Conservation (phyloP, 2,329 filamentous ascomycete genomes). For the Aspergillus phoenicis region DNA sequence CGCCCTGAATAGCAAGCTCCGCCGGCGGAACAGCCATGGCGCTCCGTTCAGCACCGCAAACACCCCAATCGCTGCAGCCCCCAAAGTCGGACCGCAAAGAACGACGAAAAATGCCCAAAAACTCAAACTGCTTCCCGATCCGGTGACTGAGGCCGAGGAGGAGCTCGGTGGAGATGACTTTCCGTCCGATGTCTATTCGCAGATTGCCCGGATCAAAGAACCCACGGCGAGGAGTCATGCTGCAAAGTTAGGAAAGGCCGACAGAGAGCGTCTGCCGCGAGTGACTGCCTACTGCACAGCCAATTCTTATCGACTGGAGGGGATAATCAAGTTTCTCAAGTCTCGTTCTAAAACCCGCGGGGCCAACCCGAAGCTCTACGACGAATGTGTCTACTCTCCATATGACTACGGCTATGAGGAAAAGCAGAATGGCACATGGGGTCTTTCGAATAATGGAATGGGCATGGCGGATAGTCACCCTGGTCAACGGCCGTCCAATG, state of each 20-base stretch:
- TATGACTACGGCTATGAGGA: conserved; percentile 72
- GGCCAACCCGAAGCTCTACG: conserved; percentile 86
- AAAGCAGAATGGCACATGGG: conserved; percentile 35
- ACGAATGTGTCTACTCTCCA: conserved; percentile 96
- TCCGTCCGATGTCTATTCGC: conserved; percentile 92
- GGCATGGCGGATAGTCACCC: conserved; percentile 30
- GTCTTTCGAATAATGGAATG: conserved; percentile 39
- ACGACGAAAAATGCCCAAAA: conserved; percentile 97
- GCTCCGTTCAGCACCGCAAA: conserved; percentile 51
- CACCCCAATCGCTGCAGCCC: conserved; percentile 44
- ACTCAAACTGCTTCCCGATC: conserved; percentile 92
- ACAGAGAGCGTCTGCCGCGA: conserved; percentile 80
- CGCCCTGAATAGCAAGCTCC: conserved; percentile 82
- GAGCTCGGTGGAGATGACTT: conserved; percentile 83
- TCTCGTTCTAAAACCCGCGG: conserved; percentile 75
- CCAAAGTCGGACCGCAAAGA: conserved; percentile 89
- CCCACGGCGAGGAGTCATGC: conserved; percentile 90
- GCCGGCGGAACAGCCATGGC: conserved; percentile 81
- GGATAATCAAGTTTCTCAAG: conserved; percentile 87
- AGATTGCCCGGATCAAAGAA: conserved; percentile 97
- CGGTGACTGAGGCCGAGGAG: conserved; percentile 78
- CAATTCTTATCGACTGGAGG: conserved; percentile 86
- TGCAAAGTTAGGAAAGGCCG: conserved; percentile 87
- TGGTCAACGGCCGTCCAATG: conserved; percentile 46
- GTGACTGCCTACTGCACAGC: conserved; percentile 98